Evolutionary conservation across 371 early-diverging fungal species (phyloP).

Genomic region (Mucor mucedo): DNA sequence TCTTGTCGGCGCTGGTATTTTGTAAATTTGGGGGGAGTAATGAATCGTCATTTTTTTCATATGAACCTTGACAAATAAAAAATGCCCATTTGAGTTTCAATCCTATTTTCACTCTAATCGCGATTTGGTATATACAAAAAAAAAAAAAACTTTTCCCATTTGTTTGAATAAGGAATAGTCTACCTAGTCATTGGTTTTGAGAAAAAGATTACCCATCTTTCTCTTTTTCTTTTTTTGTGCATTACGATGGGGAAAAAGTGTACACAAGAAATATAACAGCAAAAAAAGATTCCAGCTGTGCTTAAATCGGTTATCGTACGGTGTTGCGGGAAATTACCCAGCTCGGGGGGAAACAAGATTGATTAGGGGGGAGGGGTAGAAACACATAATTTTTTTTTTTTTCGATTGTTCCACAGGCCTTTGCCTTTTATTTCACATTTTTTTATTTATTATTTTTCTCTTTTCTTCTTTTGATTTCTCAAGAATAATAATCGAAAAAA

Average conservation of each 20-base stretch:
- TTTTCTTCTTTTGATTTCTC: slow-evolving; percentile 1
- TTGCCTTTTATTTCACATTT: slow-evolving; percentile 6
- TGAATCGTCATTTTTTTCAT: background rate
- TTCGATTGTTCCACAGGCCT: slow-evolving; percentile 5
- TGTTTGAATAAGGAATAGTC: background rate
- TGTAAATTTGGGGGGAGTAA: background rate
- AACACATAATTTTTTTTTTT: slow-evolving; percentile 1
- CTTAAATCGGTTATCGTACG: no score
- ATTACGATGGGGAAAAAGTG: background rate
- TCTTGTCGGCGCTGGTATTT: slow-evolving; percentile 19
- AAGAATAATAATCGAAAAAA: no score
- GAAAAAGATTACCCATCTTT: no score
- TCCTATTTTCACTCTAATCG: no score
- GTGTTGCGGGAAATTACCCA: no score
- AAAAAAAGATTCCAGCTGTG: no score
- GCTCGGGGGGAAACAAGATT: background rate
- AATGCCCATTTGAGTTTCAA: background rate
- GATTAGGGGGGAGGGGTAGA: background rate
- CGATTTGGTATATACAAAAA: no score
- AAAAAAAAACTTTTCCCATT: background rate
- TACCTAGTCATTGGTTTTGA: slow-evolving; percentile 10
- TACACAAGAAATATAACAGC: no score
- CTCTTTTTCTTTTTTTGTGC: no score
- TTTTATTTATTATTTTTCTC: slow-evolving; percentile 4
- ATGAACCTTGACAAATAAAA: slow-evolving; percentile 11